A percentile compares a stretch with the other conserved stretches of the same genome.
These are phyloP conservation scores for Saururus chinensis DNA, from an alignment of 164 flowering plant species.

Conservation along the genomic window DNA sequence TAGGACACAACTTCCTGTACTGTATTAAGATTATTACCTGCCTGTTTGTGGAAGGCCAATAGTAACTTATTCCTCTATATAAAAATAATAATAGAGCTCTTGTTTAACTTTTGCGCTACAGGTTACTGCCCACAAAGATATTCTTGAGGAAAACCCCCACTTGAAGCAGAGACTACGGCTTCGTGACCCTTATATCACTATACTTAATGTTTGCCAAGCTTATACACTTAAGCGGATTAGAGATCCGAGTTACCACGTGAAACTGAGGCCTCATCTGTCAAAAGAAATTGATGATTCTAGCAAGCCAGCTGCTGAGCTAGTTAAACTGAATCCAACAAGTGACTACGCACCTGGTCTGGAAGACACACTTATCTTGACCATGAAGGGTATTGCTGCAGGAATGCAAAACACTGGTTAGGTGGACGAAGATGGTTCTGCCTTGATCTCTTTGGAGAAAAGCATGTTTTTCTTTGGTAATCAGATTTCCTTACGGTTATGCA, in stretches of 20 bases:
- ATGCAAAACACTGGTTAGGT: slow-evolving; percentile 91
- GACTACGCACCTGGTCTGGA: slow-evolving; percentile 98
- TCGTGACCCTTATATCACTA: slow-evolving; percentile 94
- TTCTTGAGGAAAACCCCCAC: slow-evolving; percentile 94
- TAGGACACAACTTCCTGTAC: too few species aligned
- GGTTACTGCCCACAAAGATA: slow-evolving; percentile 92
- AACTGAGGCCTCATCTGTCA: slow-evolving; percentile 70
- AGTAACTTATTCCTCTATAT: too few species aligned
- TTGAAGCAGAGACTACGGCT: slow-evolving; percentile 82
- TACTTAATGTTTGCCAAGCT: slow-evolving; percentile 85
- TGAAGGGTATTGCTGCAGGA: slow-evolving; percentile 99
- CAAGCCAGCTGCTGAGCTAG: slow-evolving; percentile 68
- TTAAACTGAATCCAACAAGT: slow-evolving; percentile 84
- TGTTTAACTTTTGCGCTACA: slow-evolving; percentile 12
- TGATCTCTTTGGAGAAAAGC: too few species aligned
- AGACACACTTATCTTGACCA: slow-evolving; percentile 96
- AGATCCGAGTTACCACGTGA: slow-evolving; percentile 66
- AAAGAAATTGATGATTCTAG: slow-evolving; percentile 54
- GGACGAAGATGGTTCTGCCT: neutral
- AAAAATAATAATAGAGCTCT: neutral
- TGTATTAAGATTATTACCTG: too few species aligned
- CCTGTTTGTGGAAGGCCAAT: too few species aligned
- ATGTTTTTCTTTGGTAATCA: too few species aligned
- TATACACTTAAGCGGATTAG: slow-evolving; percentile 88
- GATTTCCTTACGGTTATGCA: too few species aligned